These are phyloP conservation scores for Salisapilia sapeloensis DNA, from an alignment of 352 stramenopile genomes.

Conservation along the genomic window DNA sequence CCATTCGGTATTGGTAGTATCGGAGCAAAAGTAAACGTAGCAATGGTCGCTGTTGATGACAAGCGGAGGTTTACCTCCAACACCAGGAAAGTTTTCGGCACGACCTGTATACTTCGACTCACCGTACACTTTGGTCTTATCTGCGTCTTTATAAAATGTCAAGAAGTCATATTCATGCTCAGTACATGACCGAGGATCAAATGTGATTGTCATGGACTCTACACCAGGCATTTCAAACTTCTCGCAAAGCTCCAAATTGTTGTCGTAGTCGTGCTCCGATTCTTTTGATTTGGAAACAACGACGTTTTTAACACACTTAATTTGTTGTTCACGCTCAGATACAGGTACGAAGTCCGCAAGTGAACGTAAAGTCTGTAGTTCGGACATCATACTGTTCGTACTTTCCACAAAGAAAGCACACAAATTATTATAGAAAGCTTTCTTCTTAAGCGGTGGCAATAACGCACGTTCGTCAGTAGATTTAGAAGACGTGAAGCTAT, in stretches of 20 bases:
- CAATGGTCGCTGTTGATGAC: conserved; percentile 64
- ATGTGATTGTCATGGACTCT: conserved; percentile 53
- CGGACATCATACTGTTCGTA: conserved; percentile 8
- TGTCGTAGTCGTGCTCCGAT: conserved; percentile 67
- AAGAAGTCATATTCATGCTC: conserved; percentile 84
- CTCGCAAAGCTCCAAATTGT: conserved; percentile 51
- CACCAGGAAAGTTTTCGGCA: conserved; percentile 71
- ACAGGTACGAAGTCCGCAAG: conserved; percentile 14
- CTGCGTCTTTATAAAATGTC: conserved; percentile 67
- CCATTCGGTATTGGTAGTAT: conserved; percentile 75
- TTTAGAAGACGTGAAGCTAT: not conserved
- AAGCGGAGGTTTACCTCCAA: conserved; percentile 38
- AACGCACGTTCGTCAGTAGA: not conserved
- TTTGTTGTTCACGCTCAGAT: conserved; percentile 6
- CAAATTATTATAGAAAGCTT: not conserved
- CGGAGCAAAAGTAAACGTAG: conserved; percentile 72
- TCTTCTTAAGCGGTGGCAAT: conserved; percentile 9
- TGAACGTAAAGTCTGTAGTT: conserved; percentile 16
- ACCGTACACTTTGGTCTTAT: conserved; percentile 37
- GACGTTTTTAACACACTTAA: conserved; percentile 25
- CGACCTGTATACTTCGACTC: conserved; percentile 55
- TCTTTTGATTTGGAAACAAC: conserved; percentile 46
- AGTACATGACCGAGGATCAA: conserved; percentile 59
- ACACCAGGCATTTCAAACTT: conserved; percentile 65
- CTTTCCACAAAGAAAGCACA: conserved; percentile 9